Base-by-base conservation (phyloP, 495 filamentous ascomycete genomes). In the Astrocystis sublimbata region DNA sequence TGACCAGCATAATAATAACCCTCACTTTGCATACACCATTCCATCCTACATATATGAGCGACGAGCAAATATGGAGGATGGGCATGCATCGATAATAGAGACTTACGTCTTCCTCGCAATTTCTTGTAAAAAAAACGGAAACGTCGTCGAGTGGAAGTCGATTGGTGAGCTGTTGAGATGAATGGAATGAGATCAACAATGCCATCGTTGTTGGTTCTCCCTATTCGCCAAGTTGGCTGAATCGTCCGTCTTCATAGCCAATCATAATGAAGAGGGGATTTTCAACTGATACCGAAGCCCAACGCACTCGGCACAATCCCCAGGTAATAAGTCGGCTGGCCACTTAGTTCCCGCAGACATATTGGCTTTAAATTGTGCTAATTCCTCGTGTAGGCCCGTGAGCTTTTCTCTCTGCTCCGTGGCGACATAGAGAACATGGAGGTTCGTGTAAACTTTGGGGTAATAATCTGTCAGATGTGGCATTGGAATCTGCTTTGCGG, bases 371-470 rank as follows among this genome's bases (percentile, higher is more conserved):
- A 56, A 56, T 6, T 12, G 31, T 5, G 21, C 15, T n/a, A 55
- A 8, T 33, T 62, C 51, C 42, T 56, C 17, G 30, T 26, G 33
- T 24, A 62, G 21, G 15, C 6, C 51, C 30, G 7, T 51, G 21
- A 62, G 41, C 41, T 56, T 62, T 31, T 62, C 50, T 3, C 47
- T 33, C 31, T 62, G 60, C 9, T 42, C 41, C 13, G 42, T 55
- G 21, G 60, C 60, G 10, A 19, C 8, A 24, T 62, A 62, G 21
- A 62, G 30, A 24, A 62, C 60, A 19, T 56, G 60, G 26, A 62
- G 60, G n/a, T 62, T 62, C 5, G 60, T 56, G 10, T 38, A 55
- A 30, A 24, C 41, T 51, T 62, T 62, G 40, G 41, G 17, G 42
- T 28, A 49, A 26, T 55, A 62, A 36, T 62, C 60, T 10, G 41